Percentiles rank a stretch among this genome's conserved stretches.
phyloP scores from a whole-genome alignment of 2,329 filamentous ascomycete species.

The Aspergillus oerlinghausenensis region DNA sequence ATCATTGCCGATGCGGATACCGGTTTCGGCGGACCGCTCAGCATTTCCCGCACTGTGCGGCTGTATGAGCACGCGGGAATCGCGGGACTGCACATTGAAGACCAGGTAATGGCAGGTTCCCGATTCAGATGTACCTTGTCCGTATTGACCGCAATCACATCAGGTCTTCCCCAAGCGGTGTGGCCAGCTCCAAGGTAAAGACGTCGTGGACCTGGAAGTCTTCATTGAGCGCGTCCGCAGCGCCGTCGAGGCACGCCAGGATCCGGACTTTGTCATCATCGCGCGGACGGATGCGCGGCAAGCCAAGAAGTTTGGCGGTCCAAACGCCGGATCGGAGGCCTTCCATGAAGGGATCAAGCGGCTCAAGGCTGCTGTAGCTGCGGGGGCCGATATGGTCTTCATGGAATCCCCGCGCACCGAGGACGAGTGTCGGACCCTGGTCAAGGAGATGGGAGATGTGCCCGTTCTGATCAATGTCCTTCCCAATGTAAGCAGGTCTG shows the following conservation, averaged over 20 bases:
- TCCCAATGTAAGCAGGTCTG: too few relatives aligned
- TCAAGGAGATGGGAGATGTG: too few relatives aligned
- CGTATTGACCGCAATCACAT: too few relatives aligned
- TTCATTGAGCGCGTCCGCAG: too few relatives aligned
- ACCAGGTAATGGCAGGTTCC: slow-evolving; percentile 48
- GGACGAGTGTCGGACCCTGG: slow-evolving; percentile 3
- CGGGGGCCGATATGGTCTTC: slow-evolving; percentile 13
- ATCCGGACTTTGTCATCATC: slow-evolving; percentile 63
- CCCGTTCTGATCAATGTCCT: too few relatives aligned
- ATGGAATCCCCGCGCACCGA: slow-evolving; percentile 19
- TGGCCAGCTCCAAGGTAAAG: slow-evolving; percentile 60
- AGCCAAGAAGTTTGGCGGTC: neutral
- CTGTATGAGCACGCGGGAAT: slow-evolving; percentile 53
- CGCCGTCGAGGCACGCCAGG: slow-evolving; percentile 46
- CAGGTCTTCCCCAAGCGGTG: slow-evolving; percentile 50
- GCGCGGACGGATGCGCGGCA: slow-evolving; percentile 55
- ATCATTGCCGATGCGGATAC: slow-evolving; percentile 23
- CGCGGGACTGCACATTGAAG: slow-evolving; percentile 59
- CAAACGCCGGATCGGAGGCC: slow-evolving; percentile 39
- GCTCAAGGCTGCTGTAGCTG: slow-evolving; percentile 37
- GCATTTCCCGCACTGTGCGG: slow-evolving; percentile 48
- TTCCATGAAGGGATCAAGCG: slow-evolving; percentile 46
- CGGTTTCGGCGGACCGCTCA: slow-evolving; percentile 17
- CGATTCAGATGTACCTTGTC: too few relatives aligned
- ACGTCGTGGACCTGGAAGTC: slow-evolving; percentile 47